Evolutionary conservation across 768 basidiomycete genomes (phyloP).

Genomic region (Suillus cothurnatus): DNA sequence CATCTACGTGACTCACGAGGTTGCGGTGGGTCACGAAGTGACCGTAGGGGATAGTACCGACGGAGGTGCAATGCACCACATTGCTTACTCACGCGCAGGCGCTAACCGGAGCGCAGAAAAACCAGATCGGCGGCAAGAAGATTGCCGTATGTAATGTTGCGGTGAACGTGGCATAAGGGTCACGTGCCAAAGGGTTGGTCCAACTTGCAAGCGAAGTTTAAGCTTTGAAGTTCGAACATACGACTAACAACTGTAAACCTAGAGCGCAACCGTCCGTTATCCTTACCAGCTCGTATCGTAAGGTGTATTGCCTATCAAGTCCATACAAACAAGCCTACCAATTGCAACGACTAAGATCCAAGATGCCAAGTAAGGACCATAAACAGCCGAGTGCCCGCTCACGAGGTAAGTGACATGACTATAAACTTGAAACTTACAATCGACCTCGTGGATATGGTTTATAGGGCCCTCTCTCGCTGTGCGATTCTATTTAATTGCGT

Average conservation of each 20-base stretch:
- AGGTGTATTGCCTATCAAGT: neutral
- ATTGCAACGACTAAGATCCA: neutral
- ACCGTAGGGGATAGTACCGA: too few species aligned
- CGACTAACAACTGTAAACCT: neutral
- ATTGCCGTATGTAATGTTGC: too few species aligned
- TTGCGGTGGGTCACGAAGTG: too few species aligned
- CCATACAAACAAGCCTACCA: neutral
- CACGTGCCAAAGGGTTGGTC: too few species aligned
- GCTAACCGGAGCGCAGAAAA: too few species aligned
- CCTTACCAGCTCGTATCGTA: neutral
- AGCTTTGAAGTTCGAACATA: too few species aligned
- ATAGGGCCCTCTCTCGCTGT: conserved; percentile 3
- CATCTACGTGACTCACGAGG: too few species aligned
- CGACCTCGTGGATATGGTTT: neutral
- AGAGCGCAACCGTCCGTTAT: neutral
- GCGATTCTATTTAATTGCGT: conserved; percentile 65
- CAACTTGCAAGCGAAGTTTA: too few species aligned
- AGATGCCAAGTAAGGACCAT: neutral
- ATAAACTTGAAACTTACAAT: neutral
- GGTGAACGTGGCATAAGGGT: too few species aligned
- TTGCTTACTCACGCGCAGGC: too few species aligned
- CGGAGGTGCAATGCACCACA: too few species aligned
- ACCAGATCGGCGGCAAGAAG: too few species aligned
- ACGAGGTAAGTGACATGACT: conserved; percentile 5
- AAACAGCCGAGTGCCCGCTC: neutral